phyloP scores from a whole-genome alignment of 2,329 filamentous ascomycete species.

The Aspergillus jensenii region DNA sequence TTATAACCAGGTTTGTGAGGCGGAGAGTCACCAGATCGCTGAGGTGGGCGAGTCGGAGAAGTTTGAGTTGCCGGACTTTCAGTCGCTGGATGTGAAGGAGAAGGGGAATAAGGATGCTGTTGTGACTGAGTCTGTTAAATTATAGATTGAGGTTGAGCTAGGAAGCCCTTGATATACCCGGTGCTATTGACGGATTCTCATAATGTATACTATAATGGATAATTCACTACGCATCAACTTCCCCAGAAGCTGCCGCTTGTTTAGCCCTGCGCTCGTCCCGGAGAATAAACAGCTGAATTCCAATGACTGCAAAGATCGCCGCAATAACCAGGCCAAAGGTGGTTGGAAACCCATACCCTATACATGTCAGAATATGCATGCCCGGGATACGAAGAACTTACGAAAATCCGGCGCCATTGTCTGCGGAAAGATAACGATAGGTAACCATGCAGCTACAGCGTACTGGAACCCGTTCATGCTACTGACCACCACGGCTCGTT shows the following conservation, averaged over 20 bases:
- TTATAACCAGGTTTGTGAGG: no score
- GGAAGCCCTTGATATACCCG: no score
- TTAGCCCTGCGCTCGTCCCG: not conserved
- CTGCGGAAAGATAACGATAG: constrained; percentile 17
- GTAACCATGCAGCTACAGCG: constrained; percentile 17
- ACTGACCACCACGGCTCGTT: constrained; percentile 41
- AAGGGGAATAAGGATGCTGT: no score
- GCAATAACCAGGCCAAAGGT: constrained; percentile 14
- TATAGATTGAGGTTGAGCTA: no score
- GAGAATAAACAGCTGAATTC: constrained; percentile 2
- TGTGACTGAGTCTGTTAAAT: no score
- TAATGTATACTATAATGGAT: no score
- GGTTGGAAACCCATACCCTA: constrained; percentile 12
- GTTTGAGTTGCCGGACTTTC: no score
- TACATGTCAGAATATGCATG: not conserved
- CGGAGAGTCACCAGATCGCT: no score
- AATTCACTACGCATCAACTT: not conserved
- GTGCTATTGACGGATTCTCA: no score
- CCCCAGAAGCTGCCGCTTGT: no score
- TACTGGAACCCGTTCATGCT: constrained; percentile 55
- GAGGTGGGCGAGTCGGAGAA: no score
- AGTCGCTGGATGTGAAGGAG: no score
- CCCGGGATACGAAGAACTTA: not conserved
- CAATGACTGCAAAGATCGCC: constrained; percentile 5
- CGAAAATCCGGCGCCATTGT: constrained; percentile 13